Conservation (phyloP, 371 early-diverging fungal genomes). For the Mucor racemosus region DNA sequence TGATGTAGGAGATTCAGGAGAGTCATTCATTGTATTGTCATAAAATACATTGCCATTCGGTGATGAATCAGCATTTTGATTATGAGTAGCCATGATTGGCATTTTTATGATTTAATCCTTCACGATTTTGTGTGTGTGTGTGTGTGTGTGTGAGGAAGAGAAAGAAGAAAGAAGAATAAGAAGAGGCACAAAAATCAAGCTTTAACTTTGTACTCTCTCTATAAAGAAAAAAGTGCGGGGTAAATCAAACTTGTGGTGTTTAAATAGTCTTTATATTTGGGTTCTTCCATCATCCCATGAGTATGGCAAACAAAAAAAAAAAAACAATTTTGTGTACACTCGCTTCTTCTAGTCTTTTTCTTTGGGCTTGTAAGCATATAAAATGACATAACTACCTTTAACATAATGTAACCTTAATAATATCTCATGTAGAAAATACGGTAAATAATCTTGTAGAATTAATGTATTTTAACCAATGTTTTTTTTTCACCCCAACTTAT, state of each 20-base stretch:
- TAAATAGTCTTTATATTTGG: constrained; percentile 3
- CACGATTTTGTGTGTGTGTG: background rate
- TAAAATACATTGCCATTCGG: constrained; percentile 10
- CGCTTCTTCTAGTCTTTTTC: background rate
- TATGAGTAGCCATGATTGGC: constrained; percentile 20
- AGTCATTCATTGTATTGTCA: constrained; percentile 8
- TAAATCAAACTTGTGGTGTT: constrained; percentile 19
- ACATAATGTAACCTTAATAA: background rate
- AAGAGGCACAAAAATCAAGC: constrained; percentile 12
- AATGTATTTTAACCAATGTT: background rate
- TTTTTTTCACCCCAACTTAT: constrained; percentile 7
- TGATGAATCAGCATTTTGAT: constrained; percentile 10
- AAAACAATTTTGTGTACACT: background rate
- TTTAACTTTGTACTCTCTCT: constrained; percentile 6
- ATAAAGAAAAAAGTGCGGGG: constrained; percentile 22
- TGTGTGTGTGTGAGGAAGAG: background rate
- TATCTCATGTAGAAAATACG: no score
- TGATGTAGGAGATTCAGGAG: constrained; percentile 16
- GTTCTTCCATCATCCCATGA: constrained; percentile 13
- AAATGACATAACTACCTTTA: background rate
- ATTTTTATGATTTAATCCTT: constrained; percentile 1
- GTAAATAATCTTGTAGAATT: no score
- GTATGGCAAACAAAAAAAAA: constrained; percentile 11
- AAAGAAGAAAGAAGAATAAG: constrained; percentile 10
- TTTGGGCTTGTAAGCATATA: background rate